Percentiles rank a stretch among this genome's conserved stretches.
These are phyloP conservation scores for Wickerhamomyces tratensis DNA, from an alignment of 805 yeast genomes.

Conservation along the genomic window DNA sequence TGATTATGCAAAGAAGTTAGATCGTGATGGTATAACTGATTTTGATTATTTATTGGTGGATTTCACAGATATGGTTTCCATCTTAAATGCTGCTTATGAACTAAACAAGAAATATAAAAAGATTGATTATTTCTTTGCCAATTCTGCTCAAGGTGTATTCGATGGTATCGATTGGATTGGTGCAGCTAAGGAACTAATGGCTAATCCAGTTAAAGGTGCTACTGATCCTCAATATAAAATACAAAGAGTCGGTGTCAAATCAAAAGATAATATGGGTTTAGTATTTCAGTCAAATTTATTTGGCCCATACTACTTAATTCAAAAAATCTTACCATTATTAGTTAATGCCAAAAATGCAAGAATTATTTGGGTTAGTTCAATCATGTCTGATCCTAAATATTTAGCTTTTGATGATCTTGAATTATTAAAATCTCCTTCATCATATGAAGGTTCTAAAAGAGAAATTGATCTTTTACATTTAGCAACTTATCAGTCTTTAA, in stretches of 20 bases:
- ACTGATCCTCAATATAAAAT: conserved; percentile 82
- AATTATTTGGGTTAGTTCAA: conserved; percentile 78
- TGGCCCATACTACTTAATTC: conserved; percentile 83
- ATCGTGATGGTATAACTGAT: conserved; percentile 54
- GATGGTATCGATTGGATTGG: conserved; percentile 80
- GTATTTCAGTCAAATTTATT: conserved; percentile 96
- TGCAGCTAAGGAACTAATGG: conserved; percentile 58
- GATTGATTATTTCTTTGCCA: conserved; percentile 73
- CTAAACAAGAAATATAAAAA: conserved; percentile 50
- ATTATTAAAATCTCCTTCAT: conserved; percentile 46
- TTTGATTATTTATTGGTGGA: conserved; percentile 89
- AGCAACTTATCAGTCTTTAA: conserved; percentile 49
- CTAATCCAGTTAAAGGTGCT: conserved; percentile 70
- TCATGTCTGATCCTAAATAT: conserved; percentile 70
- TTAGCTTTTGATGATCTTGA: conserved; percentile 71
- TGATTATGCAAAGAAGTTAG: conserved; percentile 26
- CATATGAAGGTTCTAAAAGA: conserved; percentile 91
- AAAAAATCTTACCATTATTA: conserved; percentile 50
- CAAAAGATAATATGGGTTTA: conserved; percentile 73
- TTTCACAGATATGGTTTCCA: conserved; percentile 81
- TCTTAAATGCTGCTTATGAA: conserved; percentile 66
- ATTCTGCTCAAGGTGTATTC: conserved; percentile 86
- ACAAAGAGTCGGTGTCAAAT: conserved; percentile 68
- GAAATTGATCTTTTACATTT: conserved; percentile 75
- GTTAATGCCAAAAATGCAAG: conserved; percentile 43